Conservation (phyloP, 2,329 filamentous ascomycete species). For the Exophiala bonariae region DNA sequence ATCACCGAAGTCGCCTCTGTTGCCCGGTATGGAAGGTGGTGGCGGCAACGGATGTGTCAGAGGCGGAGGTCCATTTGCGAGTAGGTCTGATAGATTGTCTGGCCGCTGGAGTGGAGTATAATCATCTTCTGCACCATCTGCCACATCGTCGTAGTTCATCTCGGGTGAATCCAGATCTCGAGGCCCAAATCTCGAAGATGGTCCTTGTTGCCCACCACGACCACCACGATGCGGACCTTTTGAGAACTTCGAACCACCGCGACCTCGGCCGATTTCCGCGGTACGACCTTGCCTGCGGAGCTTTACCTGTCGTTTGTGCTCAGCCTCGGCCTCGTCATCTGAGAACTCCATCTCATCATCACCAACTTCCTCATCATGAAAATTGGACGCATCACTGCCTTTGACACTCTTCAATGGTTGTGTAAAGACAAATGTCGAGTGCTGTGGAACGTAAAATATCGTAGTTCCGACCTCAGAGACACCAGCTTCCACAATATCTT, state of each 20-base stretch:
- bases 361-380: slow-evolving; percentile 86
- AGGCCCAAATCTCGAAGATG: background rate
- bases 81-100: slow-evolving; percentile 57
- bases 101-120: slow-evolving; percentile 73
- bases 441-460: slow-evolving; percentile 76
- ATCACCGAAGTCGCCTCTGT: slow-evolving; percentile 38
- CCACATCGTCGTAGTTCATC: slow-evolving; percentile 66
- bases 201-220: slow-evolving; percentile 10
- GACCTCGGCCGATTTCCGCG: slow-evolving; percentile 42
- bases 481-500: slow-evolving; percentile 67
- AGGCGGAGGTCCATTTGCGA: slow-evolving; percentile 36
- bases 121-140: slow-evolving; percentile 48
- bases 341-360: slow-evolving; percentile 93
- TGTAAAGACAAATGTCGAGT: slow-evolving; percentile 85
- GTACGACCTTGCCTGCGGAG: slow-evolving; percentile 61
- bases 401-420: slow-evolving; percentile 76
- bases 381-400: slow-evolving; percentile 90
- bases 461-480: slow-evolving; percentile 58
- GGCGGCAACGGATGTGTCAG: slow-evolving; percentile 13
- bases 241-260: slow-evolving; percentile 32
- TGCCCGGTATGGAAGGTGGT: slow-evolving; percentile 12
- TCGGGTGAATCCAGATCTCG: slow-evolving; percentile 33
- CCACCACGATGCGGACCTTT: slow-evolving; percentile 18
- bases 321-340: slow-evolving; percentile 90
- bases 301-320: slow-evolving; percentile 71